Evolutionary conservation across 345 rosid species (phyloP).

Genomic region (Excoecaria cochinchinensis): DNA sequence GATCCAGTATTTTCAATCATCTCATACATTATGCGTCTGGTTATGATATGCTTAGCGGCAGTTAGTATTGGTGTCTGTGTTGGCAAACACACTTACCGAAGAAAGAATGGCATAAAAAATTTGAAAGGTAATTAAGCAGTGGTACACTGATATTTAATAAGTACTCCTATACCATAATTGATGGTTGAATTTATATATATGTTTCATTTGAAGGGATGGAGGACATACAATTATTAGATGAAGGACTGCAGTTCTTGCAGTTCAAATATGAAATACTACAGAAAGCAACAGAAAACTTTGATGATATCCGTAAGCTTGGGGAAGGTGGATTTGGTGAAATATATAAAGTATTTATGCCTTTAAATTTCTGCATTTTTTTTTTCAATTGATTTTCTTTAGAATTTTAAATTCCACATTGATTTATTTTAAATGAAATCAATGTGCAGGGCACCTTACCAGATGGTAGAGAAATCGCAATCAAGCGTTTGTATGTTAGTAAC

Average conservation of each 20-base stretch:
- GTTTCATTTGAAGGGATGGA: conserved; percentile 17
- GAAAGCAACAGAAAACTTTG: conserved; percentile 44
- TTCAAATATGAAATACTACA: conserved; percentile 50
- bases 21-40: neutral
- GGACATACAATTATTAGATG: conserved; percentile 21
- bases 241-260: conserved; percentile 37
- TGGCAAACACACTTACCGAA: conserved; percentile 25
- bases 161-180: neutral
- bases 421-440: neutral
- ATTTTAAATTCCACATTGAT: neutral
- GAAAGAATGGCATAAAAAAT: neutral
- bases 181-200: neutral
- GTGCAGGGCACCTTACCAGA: conserved; percentile 58
- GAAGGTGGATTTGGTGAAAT: conserved; percentile 62
- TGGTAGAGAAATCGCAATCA: conserved; percentile 68
- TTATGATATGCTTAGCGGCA: conserved; percentile 18
- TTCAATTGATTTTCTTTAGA: neutral
- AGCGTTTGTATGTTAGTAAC: conserved; percentile 41
- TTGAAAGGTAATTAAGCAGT: conserved; percentile 9
- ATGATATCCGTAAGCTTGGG: conserved; percentile 44
- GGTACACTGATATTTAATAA: neutral
- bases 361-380: neutral
- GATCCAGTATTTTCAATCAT: conserved; percentile 9
- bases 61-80: conserved; percentile 26
- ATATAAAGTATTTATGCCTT: conserved; percentile 35